phyloP scores from a whole-genome alignment of 441 rosid species.

The Breynia disticha region DNA sequence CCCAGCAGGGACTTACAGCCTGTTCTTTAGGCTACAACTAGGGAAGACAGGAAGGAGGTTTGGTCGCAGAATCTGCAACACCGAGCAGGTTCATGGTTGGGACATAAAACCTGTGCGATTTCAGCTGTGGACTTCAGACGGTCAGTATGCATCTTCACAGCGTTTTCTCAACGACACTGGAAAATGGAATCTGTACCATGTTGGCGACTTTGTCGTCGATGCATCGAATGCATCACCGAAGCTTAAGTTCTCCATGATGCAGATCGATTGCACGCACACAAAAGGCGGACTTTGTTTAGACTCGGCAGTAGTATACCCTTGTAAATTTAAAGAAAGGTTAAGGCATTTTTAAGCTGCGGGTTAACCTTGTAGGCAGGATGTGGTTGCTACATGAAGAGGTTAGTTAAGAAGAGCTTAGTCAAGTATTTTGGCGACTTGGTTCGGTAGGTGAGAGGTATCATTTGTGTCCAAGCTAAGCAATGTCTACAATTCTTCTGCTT shows the following conservation, averaged over 20 bases:
- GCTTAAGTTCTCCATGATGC: slow-evolving; percentile 70
- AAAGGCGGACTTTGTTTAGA: slow-evolving; percentile 86
- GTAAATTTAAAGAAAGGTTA: slow-evolving; percentile 37
- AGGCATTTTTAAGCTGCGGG: slow-evolving; percentile 31
- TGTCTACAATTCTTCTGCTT: slow-evolving; percentile 5
- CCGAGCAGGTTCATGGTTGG: slow-evolving; percentile 87
- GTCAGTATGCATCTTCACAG: slow-evolving; percentile 63
- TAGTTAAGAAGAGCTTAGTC: neutral
- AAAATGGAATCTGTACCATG: slow-evolving; percentile 67
- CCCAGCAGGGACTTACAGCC: slow-evolving; percentile 67
- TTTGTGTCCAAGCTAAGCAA: slow-evolving; percentile 1
- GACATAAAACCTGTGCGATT: slow-evolving; percentile 73
- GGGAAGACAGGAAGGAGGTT: slow-evolving; percentile 51
- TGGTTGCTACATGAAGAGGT: neutral
- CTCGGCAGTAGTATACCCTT: slow-evolving; percentile 53
- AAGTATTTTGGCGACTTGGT: neutral
- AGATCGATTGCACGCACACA: slow-evolving; percentile 89
- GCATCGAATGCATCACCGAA: slow-evolving; percentile 25
- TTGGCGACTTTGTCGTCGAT: slow-evolving; percentile 54
- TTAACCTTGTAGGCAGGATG: slow-evolving; percentile 15
- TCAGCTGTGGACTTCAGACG: slow-evolving; percentile 82
- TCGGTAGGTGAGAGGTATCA: neutral
- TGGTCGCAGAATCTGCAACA: slow-evolving; percentile 59
- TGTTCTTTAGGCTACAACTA: slow-evolving; percentile 73
- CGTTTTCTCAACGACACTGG: slow-evolving; percentile 53